Base-by-base conservation (phyloP, 1,139 yeast species). In the Maudiozyma humilis region DNA sequence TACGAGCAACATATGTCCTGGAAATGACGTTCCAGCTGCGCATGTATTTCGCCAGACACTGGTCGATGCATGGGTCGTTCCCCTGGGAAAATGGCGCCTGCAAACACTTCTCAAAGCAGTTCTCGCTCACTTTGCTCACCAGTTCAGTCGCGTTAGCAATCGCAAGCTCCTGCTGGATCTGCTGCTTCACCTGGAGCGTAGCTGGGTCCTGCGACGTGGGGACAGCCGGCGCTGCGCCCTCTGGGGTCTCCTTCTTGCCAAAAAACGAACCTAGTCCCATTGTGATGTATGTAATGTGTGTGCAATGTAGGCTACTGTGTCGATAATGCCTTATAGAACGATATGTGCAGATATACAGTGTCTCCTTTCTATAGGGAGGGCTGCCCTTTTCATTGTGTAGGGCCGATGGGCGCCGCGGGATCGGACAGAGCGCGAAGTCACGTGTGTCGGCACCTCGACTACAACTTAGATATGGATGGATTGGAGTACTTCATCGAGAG, bases 21-120 rank as follows among this genome's bases (percentile, higher is more conserved):
- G 95, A 84, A 43, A 88, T 71, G 44, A 82, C 72, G 60, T 87
- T 87, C 96, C 96, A 88, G 34, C 94, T 79, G 64, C 84, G 76
- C 93, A 88, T 82, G 66, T 86, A 88, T 68, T 87, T 88, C 52
- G 82, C 82, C 59, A 85, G 73, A 63, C 96, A 88, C 61, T 79
- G 82, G 51, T 73, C 76, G 44, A 87, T 73, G 65, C 96, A 87
- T 42, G 63, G 65, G 38, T 71, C 70, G 52, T 79, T 79, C 3
- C 65, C 63, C 2, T 64, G 51, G 31, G 68, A 56, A 45, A 75
- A 65, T 16, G 75, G 68, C 25, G 73, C 64, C 20, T 75, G 65
- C 44, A 85, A 70, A 65, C 97, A 88, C 62, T 78, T 77, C 43
- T 81, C 82, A 62, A 83, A 88, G 63, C 96, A 88, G 69, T 85